Conservation (phyloP, 1,139 yeast genomes). For the Arxiozyma bovina region DNA sequence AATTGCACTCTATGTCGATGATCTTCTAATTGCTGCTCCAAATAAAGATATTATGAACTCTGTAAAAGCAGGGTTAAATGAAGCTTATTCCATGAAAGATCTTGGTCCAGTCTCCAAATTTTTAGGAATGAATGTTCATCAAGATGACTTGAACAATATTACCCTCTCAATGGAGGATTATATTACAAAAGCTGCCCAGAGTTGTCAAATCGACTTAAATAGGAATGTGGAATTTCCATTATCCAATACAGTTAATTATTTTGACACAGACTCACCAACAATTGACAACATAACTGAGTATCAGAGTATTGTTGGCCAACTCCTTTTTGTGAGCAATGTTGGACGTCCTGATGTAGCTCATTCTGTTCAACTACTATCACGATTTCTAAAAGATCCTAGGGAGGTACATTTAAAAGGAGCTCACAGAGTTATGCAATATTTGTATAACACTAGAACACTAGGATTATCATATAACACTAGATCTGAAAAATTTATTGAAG, state of each 20-base stretch:
- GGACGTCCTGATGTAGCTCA: conserved; percentile 11
- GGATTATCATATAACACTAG: background rate
- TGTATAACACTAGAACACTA: conserved; percentile 3
- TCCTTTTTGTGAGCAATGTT: conserved; percentile 4
- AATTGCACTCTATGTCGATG: no score
- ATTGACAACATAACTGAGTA: background rate
- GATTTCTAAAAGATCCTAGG: conserved; percentile 4
- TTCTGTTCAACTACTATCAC: conserved; percentile 7
- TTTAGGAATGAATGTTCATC: background rate
- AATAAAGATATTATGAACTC: no score
- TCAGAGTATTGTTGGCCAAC: conserved; percentile 5
- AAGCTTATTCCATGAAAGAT: no score
- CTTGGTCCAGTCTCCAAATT: background rate
- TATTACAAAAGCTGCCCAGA: background rate
- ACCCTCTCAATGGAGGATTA: background rate
- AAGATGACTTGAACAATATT: background rate
- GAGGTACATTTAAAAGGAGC: conserved; percentile 8
- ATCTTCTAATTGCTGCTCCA: no score
- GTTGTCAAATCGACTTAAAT: background rate
- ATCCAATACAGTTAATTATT: background rate
- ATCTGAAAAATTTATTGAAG: background rate
- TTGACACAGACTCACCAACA: background rate
- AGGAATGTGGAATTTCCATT: background rate
- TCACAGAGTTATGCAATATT: conserved; percentile 6
- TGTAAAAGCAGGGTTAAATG: no score